Evolutionary conservation across 306 rosid genomes (phyloP).

Genomic region (Vicia faba): DNA sequence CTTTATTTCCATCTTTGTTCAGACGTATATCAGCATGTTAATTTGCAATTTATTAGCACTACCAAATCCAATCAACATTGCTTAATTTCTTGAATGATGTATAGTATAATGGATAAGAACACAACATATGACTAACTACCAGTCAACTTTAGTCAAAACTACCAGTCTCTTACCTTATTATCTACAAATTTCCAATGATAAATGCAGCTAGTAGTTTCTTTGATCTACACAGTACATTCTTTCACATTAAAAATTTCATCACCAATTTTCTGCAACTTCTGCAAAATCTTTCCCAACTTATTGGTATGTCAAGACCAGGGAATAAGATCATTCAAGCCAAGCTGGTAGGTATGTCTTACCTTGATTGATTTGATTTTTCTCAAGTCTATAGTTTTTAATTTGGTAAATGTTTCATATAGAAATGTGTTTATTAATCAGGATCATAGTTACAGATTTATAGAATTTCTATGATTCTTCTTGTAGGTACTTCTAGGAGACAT

Average conservation of each 20-base stretch:
- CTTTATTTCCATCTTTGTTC: not conserved
- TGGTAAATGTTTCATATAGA: not conserved
- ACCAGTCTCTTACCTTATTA: constrained; percentile 48
- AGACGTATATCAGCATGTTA: not conserved
- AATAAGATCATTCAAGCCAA: constrained; percentile 82
- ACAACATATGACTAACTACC: constrained; percentile 43
- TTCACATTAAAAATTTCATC: constrained; percentile 16
- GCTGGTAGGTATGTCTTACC: constrained; percentile 90
- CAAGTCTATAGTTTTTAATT: not conserved
- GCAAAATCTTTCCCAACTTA: constrained; percentile 15
- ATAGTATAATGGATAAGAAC: constrained; percentile 10
- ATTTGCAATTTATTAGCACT: not conserved
- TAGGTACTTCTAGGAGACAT: constrained; percentile 57
- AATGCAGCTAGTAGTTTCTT: constrained; percentile 2
- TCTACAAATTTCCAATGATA: constrained; percentile 12
- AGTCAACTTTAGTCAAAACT: constrained; percentile 51
- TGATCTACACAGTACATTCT: constrained; percentile 29
- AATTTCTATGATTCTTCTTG: constrained; percentile 11
- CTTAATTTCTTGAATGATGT: not conserved
- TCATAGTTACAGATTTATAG: not conserved
- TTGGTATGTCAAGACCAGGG: constrained; percentile 57
- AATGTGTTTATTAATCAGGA: constrained; percentile 3
- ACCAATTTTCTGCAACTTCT: constrained; percentile 20
- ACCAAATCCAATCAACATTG: not conserved
- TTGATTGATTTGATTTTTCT: constrained; percentile 13